Conservation (phyloP, 2,329 filamentous ascomycete genomes). For the Xylariaceae sp. region DNA sequence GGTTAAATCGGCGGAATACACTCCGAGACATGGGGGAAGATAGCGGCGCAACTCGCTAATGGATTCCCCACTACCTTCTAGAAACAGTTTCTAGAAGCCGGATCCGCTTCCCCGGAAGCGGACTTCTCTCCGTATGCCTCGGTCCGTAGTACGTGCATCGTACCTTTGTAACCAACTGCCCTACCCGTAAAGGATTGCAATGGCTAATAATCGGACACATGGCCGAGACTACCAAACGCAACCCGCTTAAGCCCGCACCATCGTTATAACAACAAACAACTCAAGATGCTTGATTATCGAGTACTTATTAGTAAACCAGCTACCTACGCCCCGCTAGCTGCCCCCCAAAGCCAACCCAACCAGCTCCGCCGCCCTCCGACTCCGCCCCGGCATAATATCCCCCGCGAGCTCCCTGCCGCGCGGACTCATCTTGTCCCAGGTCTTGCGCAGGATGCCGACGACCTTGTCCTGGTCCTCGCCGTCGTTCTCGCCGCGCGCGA, state of each 20-base stretch:
- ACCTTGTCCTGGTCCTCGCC: slow-evolving; percentile 77
- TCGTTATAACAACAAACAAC: too few relatives aligned
- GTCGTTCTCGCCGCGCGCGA: slow-evolving; percentile 54
- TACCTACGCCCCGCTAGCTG: not conserved
- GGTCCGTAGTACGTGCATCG: not conserved
- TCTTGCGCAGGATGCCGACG: slow-evolving; percentile 70
- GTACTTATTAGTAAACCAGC: too few relatives aligned
- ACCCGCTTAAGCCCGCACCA: not conserved
- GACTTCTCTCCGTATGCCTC: not conserved
- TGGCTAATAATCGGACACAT: not conserved
- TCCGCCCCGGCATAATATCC: slow-evolving; percentile 62
- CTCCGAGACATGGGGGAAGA: slow-evolving; percentile 18
- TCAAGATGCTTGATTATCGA: too few relatives aligned
- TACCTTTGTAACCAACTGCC: not conserved
- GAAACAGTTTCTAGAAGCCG: not conserved
- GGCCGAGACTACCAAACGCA: too few relatives aligned
- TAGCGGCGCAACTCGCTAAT: not conserved
- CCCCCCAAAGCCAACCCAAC: slow-evolving; percentile 64
- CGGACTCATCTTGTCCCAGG: slow-evolving; percentile 75
- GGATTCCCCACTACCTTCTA: slow-evolving; percentile 17
- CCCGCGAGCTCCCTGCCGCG: slow-evolving; percentile 63
- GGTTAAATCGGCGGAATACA: slow-evolving; percentile 14
- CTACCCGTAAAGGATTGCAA: not conserved
- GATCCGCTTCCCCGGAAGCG: not conserved
- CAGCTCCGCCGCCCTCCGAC: slow-evolving; percentile 62